Base-by-base conservation (phyloP, 352 stramenopile species). In the Pythium chondricola region DNA sequence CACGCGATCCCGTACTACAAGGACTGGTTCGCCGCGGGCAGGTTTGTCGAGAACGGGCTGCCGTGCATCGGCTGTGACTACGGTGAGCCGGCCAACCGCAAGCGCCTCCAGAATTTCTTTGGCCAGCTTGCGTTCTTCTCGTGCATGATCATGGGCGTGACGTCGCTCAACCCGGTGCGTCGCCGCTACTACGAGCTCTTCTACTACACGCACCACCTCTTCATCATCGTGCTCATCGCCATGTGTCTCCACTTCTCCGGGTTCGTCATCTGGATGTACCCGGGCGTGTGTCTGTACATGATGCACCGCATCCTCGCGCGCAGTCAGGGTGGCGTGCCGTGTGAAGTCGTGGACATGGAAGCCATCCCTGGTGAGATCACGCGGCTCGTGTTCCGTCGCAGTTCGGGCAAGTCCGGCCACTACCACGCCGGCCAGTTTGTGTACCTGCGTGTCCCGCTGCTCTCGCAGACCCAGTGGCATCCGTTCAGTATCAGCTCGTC, bases 301-400 rank as follows among this genome's bases (percentile, higher is more conserved):
- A 33, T 69, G 16, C 60, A 61, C 30, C 67, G 71, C 37, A 53
- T 55, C 3, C 24, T 66, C 9, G 74, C 65, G 72, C 7, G 43
- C 30, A 18, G 35, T 39, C 20, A 80, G 52, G 29, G 48, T 43
- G 68, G 71, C 47, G 74, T 83, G 26, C 63, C 77, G 44, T 88
- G 75, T 36, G 80, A 92, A 42, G 74, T 92, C 17, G 77, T 89
- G 3, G 80, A 92, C 39, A 53, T 92, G n/a, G 77, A 92, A 50
- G 77, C 77, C 21, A 88, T 89, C 40, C 80, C 80, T 1, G 80
- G 78, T 57, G 75, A 89, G 62, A 84, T 92, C 53, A 88, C 76
- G 39, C 77, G 77, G n/a, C 56, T 92, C 25, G 75, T 89, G 14
- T 88, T 92, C 53, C 77, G 77, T 18, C 72, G 80, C 22, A 84